Evolutionary conservation across 1,139 yeast species (phyloP).

Genomic region (Hemisphaericaspora lyxosophila): DNA sequence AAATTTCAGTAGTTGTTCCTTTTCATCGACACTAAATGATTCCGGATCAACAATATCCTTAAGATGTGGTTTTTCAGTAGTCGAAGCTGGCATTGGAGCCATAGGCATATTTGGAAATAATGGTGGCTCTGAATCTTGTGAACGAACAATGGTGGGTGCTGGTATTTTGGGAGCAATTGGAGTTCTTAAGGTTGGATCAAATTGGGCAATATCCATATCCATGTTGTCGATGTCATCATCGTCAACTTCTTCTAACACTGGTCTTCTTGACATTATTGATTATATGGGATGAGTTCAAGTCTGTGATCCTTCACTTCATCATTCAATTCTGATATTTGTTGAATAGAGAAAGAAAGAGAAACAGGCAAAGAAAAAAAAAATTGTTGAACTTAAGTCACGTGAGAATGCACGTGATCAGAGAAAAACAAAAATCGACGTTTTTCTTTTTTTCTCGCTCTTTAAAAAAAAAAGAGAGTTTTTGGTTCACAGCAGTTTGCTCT

Average conservation of each 20-base stretch:
- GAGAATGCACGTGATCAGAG: background rate
- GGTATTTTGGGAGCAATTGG: conserved; percentile 69
- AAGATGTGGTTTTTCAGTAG: conserved; percentile 7
- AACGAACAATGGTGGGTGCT: conserved; percentile 57
- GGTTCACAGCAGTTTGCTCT: no score
- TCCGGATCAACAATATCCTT: conserved; percentile 35
- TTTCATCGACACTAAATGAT: conserved; percentile 47
- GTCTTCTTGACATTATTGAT: conserved; percentile 52
- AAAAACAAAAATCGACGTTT: no score
- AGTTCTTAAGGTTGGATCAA: conserved; percentile 71
- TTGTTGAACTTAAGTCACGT: no score
- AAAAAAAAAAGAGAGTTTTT: no score
- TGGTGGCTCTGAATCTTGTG: conserved; percentile 52
- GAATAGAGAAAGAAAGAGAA: background rate
- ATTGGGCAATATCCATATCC: conserved; percentile 91
- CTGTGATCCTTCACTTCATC: no score
- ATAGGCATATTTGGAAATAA: conserved; percentile 27
- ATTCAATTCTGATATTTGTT: background rate
- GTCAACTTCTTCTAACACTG: conserved; percentile 77
- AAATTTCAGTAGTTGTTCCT: conserved; percentile 62
- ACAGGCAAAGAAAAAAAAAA: background rate
- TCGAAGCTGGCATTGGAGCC: conserved; percentile 13
- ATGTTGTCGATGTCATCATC: conserved; percentile 89
- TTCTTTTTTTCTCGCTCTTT: no score
- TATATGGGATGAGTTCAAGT: no score